These are phyloP conservation scores for Plasmodium cynomolgi DNA, from an alignment of 169 alveolate genomes.

Conservation along the genomic window DNA sequence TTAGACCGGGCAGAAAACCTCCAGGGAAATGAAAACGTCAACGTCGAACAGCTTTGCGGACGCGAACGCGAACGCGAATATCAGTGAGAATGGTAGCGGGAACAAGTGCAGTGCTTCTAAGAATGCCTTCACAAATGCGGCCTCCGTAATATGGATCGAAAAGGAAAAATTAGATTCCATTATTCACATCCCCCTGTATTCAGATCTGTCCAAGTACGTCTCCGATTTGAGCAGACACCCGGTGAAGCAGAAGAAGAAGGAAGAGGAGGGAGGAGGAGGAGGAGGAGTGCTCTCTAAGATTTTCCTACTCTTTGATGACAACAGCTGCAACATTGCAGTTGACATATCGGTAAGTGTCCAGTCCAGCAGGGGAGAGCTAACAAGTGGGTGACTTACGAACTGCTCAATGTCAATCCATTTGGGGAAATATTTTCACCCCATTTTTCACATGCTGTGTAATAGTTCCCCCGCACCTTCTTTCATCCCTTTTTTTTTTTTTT, in stretches of 20 bases:
- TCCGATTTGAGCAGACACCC: constrained; percentile 37
- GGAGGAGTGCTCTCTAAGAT: constrained; percentile 11
- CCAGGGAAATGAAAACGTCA: not conserved
- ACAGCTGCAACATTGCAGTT: constrained; percentile 60
- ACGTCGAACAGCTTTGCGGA: not conserved
- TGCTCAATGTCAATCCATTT: not conserved
- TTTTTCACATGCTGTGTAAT: not conserved
- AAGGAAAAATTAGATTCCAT: constrained; percentile 58
- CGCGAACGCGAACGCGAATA: not conserved
- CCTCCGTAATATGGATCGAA: constrained; percentile 67
- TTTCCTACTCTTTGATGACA: constrained; percentile 58
- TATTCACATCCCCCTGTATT: constrained; percentile 42
- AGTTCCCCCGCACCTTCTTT: not conserved
- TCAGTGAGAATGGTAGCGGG: not conserved
- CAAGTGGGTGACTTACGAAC: not conserved
- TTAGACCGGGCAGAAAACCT: not conserved
- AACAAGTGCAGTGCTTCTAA: not conserved
- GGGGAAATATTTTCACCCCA: not conserved
- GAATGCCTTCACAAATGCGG: constrained; percentile 10
- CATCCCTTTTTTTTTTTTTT: not conserved
- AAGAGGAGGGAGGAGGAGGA: not conserved
- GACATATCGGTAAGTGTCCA: constrained; percentile 41
- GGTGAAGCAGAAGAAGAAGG: constrained; percentile 8
- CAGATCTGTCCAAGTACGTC: constrained; percentile 38
- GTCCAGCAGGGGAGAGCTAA: not conserved